Base-by-base conservation (phyloP, 352 stramenopile species). In the Phytophthora aleatoria region DNA sequence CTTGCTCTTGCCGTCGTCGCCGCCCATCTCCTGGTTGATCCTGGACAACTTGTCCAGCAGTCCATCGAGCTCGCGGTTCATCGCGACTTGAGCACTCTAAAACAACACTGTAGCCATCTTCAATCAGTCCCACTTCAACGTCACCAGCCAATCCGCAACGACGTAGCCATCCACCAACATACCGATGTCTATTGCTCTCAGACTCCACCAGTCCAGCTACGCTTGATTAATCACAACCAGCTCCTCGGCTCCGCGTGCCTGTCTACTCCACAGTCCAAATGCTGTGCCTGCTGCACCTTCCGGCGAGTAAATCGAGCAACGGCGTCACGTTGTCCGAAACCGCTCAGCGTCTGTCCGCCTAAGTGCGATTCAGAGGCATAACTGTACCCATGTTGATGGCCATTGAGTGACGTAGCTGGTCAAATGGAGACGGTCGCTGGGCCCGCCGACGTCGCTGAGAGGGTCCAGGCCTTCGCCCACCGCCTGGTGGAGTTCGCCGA, bases 1-100 rank as follows among this genome's bases (percentile, higher is more conserved):
- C 57, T 91, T 90, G 60, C 83, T 76, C 51, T 85, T 85, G 33
- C 81, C 73, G 24, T 93, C 84, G 7, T 91, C 74, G 3, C 85
- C 82, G 16, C 82, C 81, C 82, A 93, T 92, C 50, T 94, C 82
- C 35, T 87, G 74, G 61, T 95, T 91, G 61, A 95, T 87, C 42
- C 83, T 76, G 3, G 77, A 76, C 60, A 94, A 55, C 57, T 89
- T 93, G 73, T 82, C 74, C 57, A 94, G 65, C 43, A 93, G 62
- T 16, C 76, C 82, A 85, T 95, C 81, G 39, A 94, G 77, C 57
- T 93, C 83, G 68, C 83, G 76, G 64, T 81, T 91, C 83, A 91
- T 91, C 39, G 38, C 67, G 38, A 50, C 24, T 50, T 6, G n/a
- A 39, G 4, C 13, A 45, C 62, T 36, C 15, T 45, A 54, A 44